Conservation (phyloP, 1,139 yeast genomes). For the Diutina catenulata region DNA sequence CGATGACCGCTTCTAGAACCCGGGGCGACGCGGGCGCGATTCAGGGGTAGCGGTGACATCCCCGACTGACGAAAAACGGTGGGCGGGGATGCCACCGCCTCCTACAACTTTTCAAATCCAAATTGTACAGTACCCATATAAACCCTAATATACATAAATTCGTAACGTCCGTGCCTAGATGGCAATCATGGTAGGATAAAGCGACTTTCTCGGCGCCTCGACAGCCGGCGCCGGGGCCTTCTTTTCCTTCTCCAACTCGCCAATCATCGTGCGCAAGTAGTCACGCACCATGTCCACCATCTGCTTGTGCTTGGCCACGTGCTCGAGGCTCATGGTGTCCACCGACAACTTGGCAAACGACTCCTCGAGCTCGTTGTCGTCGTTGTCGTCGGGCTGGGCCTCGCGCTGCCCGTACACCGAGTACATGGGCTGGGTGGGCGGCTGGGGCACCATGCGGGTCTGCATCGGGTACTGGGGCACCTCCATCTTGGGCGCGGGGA, state of each 20-base stretch:
- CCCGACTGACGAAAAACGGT: no score
- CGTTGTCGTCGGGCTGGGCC: slow-evolving; percentile 8
- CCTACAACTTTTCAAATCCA: slow-evolving; percentile 5
- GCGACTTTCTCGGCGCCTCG: slow-evolving; percentile 5
- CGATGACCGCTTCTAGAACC: no score
- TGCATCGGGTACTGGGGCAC: slow-evolving; percentile 4
- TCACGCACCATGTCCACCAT: slow-evolving; percentile 22
- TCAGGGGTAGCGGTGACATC: no score
- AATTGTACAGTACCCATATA: slow-evolving; percentile 5
- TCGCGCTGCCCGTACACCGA: slow-evolving; percentile 4
- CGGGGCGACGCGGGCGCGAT: no score
- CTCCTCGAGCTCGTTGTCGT: slow-evolving; percentile 12
- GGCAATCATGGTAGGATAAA: slow-evolving; percentile 33
- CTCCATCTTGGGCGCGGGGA: background rate
- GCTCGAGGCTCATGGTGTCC: slow-evolving; percentile 12
- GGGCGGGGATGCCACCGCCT: no score
- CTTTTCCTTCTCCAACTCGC: slow-evolving; percentile 8
- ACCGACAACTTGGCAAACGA: slow-evolving; percentile 15
- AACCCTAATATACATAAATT: background rate
- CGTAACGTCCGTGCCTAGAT: slow-evolving; percentile 6
- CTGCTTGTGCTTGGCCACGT: slow-evolving; percentile 26
- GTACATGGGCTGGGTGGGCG: background rate
- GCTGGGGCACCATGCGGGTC: background rate
- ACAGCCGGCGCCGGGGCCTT: slow-evolving; percentile 6
- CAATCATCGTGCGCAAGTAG: slow-evolving; percentile 15